phyloP scores from a whole-genome alignment of 2,329 filamentous ascomycete species.

The Trichoderma guizhouense region DNA sequence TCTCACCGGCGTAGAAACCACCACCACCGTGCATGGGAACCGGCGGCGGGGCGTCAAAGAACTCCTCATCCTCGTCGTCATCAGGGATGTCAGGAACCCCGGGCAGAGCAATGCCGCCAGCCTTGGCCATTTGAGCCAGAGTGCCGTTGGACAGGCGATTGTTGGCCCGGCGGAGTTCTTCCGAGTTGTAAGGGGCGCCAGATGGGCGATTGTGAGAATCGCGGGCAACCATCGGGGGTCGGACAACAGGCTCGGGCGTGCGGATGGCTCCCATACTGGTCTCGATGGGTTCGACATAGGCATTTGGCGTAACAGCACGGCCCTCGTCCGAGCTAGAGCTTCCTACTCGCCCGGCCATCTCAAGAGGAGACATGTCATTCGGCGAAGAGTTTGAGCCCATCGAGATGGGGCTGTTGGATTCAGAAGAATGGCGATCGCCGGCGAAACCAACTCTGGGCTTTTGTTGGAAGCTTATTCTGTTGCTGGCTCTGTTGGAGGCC shows the following conservation, averaged over 20 bases:
- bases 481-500: slow-evolving; percentile 57
- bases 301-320: slow-evolving; percentile 29
- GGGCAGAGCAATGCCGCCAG: slow-evolving; percentile 52
- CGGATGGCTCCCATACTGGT: slow-evolving; percentile 51
- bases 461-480: slow-evolving; percentile 50
- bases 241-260: slow-evolving; percentile 71
- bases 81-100: slow-evolving; percentile 33
- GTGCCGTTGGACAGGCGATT: slow-evolving; percentile 81
- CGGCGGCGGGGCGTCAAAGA: slow-evolving; percentile 39
- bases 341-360: slow-evolving; percentile 43
- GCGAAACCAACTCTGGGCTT: slow-evolving; percentile 50
- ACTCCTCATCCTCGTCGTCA: slow-evolving; percentile 22
- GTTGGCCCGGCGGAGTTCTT: slow-evolving; percentile 75
- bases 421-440: slow-evolving; percentile 54
- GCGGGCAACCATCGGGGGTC: slow-evolving; percentile 78
- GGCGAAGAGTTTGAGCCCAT: slow-evolving; percentile 33
- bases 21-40: slow-evolving; percentile 51
- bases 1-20: slow-evolving; percentile 51
- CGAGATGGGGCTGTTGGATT: slow-evolving; percentile 34
- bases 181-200: slow-evolving; percentile 66
- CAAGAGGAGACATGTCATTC: slow-evolving; percentile 36
- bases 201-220: slow-evolving; percentile 66
- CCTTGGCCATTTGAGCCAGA: slow-evolving; percentile 73
- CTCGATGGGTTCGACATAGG: slow-evolving; percentile 39
- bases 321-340: slow-evolving; percentile 56